Conservation (phyloP, 2,329 filamentous ascomycete species). For the Pyricularia grisea region DNA sequence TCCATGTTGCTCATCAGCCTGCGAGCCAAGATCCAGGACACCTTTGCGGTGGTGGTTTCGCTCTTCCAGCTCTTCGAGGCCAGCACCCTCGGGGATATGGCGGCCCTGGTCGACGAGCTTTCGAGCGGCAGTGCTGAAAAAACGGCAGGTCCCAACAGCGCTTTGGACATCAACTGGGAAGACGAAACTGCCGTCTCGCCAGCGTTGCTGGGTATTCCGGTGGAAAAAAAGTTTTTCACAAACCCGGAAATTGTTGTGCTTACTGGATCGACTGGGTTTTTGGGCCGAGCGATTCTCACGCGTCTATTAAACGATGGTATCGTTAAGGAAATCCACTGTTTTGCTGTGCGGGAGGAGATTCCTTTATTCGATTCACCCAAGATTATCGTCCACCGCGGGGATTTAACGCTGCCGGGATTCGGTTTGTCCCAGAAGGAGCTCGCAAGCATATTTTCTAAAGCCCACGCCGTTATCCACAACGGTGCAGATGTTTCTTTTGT, state of each 20-base stretch:
- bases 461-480: constrained; percentile 33
- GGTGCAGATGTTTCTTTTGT: constrained; percentile 30
- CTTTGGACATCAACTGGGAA: constrained; percentile 16
- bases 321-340: constrained; percentile 29
- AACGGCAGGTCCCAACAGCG: too few species aligned
- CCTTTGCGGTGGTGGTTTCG: constrained; percentile 19
- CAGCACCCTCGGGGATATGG: constrained; percentile 29
- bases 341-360: constrained; percentile 23
- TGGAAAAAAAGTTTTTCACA: background rate
- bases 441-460: constrained; percentile 3
- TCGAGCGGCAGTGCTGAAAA: too few species aligned
- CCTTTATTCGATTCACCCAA: constrained; percentile 7
- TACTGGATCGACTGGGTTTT: constrained; percentile 30
- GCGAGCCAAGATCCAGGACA: constrained; percentile 18
- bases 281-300: constrained; percentile 28
- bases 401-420: constrained; percentile 17
- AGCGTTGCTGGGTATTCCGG: background rate
- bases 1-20: constrained; percentile 25
- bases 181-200: constrained; percentile 10
- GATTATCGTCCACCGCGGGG: constrained; percentile 13
- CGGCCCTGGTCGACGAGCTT: constrained; percentile 16
- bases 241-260: constrained; percentile 18
- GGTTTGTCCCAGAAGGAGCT: constrained; percentile 12
- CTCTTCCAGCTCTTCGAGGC: constrained; percentile 27
- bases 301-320: constrained; percentile 20